phyloP scores from a whole-genome alignment of 768 basidiomycete species.

The Leccinum broughii region DNA sequence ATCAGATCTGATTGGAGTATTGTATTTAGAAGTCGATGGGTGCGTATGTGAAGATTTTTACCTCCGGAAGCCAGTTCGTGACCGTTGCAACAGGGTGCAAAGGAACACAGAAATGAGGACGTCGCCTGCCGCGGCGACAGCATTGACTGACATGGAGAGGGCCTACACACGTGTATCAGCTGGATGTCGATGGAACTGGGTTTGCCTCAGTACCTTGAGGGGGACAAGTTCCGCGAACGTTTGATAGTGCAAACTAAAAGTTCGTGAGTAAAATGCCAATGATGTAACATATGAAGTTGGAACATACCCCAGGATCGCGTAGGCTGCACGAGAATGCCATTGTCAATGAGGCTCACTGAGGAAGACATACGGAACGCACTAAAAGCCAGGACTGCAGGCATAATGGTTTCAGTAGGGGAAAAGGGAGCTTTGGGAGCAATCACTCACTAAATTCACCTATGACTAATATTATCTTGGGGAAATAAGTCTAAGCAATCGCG shows the following conservation, averaged over 20 bases:
- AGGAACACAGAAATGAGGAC: neutral
- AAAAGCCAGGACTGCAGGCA: constrained; percentile 31
- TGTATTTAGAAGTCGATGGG: neutral
- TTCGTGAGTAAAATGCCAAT: neutral
- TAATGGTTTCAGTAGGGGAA: constrained; percentile 9
- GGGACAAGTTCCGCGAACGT: constrained; percentile 48
- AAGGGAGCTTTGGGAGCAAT: too few species aligned
- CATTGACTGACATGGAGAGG: neutral
- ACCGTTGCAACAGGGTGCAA: constrained; percentile 41
- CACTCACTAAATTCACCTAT: constrained; percentile 42
- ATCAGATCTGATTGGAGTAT: constrained; percentile 38
- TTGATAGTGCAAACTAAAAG: constrained; percentile 37
- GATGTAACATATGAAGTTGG: neutral
- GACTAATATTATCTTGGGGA: constrained; percentile 33
- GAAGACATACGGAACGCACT: constrained; percentile 27
- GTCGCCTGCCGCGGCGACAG: neutral
- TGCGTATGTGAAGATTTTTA: neutral
- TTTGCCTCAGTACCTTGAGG: constrained; percentile 41
- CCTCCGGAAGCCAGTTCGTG: constrained; percentile 57
- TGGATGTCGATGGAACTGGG: too few species aligned
- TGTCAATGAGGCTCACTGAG: constrained; percentile 6
- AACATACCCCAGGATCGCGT: constrained; percentile 38
- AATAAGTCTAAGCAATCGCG: neutral
- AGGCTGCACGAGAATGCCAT: constrained; percentile 32
- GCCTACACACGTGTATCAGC: neutral